A percentile compares a stretch with the other conserved stretches of the same genome.
These are phyloP conservation scores for Epichloe elymi DNA, from an alignment of 2,329 filamentous ascomycete species.

Conservation along the genomic window DNA sequence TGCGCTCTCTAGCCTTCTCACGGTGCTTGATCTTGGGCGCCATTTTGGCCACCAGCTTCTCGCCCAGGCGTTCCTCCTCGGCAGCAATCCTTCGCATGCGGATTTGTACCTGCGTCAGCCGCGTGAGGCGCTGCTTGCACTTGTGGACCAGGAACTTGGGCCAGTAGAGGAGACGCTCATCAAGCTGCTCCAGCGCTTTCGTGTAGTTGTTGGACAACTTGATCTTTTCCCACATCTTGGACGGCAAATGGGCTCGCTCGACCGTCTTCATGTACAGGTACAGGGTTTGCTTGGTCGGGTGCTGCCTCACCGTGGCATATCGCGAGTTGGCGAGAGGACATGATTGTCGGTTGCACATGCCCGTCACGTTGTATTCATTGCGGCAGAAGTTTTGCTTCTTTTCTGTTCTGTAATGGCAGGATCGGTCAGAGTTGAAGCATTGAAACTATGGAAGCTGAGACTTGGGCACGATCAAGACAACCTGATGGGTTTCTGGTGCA, in stretches of 20 bases:
- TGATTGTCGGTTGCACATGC: conserved; percentile 74
- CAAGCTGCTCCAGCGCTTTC: conserved; percentile 77
- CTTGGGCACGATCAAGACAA: neutral
- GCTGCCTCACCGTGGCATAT: conserved; percentile 81
- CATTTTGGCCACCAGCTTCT: conserved; percentile 75
- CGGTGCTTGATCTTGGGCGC: conserved; percentile 78
- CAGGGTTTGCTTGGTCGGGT: conserved; percentile 66
- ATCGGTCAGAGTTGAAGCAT: conserved; percentile 16
- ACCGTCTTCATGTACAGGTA: conserved; percentile 97
- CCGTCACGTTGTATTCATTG: conserved; percentile 81
- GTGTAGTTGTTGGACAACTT: conserved; percentile 83
- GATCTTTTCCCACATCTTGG: conserved; percentile 89
- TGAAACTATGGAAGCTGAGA: neutral
- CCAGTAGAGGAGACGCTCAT: conserved; percentile 80
- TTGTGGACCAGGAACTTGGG: conserved; percentile 89
- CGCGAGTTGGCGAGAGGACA: conserved; percentile 84
- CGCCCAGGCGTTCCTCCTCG: conserved; percentile 80
- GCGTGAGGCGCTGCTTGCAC: conserved; percentile 89
- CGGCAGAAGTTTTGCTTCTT: conserved; percentile 89
- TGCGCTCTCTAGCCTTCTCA: conserved; percentile 63
- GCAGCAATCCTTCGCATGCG: conserved; percentile 66
- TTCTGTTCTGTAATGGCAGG: conserved; percentile 45
- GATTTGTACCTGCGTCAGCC: conserved; percentile 84
- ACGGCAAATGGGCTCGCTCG: conserved; percentile 76
- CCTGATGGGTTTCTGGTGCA: neutral